phyloP scores from a whole-genome alignment of 2,329 filamentous ascomycete genomes.

The Neopestalotiopsis clavispora region DNA sequence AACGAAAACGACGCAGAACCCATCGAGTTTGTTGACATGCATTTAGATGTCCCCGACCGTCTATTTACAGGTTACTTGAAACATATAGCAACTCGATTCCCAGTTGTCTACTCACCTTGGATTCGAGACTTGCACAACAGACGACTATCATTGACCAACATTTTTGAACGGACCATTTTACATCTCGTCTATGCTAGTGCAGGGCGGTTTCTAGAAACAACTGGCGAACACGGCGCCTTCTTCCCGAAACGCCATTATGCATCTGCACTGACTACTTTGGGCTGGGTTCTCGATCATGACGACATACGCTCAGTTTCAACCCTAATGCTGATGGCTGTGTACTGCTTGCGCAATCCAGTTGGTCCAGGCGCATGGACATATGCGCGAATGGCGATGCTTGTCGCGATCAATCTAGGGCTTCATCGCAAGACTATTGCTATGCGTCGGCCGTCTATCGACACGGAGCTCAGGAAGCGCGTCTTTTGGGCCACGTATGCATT shows the following conservation, averaged over 20 bases:
- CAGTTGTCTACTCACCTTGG: conserved; percentile 15
- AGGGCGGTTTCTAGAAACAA: conserved; percentile 17
- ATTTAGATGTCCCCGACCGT: conserved; percentile 6
- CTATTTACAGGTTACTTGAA: conserved; percentile 18
- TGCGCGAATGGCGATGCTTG: conserved; percentile 34
- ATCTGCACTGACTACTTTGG: conserved; percentile 36
- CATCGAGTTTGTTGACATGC: conserved; percentile 16
- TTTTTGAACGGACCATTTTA: conserved; percentile 7
- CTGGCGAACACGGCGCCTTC: conserved; percentile 18
- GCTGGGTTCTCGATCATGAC: conserved; percentile 37
- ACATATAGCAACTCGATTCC: conserved; percentile 19
- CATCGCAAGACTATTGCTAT: conserved; percentile 27
- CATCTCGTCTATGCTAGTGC: conserved; percentile 19
- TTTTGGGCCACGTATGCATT: conserved; percentile 43
- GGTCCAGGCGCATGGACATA: conserved; percentile 41
- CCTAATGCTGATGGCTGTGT: conserved; percentile 37
- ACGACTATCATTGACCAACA: neutral
- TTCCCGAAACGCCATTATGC: conserved; percentile 29
- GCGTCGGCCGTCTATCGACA: conserved; percentile 5
- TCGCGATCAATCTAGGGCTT: conserved; percentile 38
- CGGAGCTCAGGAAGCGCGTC: conserved; percentile 33
- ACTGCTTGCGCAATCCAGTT: conserved; percentile 38
- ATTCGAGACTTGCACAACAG: conserved; percentile 6
- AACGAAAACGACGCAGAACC: neutral
- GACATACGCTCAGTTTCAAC: conserved; percentile 38